These are phyloP conservation scores for Ganoderma resinaceum DNA, from an alignment of 1,284 basidiomycete species.

Conservation along the genomic window DNA sequence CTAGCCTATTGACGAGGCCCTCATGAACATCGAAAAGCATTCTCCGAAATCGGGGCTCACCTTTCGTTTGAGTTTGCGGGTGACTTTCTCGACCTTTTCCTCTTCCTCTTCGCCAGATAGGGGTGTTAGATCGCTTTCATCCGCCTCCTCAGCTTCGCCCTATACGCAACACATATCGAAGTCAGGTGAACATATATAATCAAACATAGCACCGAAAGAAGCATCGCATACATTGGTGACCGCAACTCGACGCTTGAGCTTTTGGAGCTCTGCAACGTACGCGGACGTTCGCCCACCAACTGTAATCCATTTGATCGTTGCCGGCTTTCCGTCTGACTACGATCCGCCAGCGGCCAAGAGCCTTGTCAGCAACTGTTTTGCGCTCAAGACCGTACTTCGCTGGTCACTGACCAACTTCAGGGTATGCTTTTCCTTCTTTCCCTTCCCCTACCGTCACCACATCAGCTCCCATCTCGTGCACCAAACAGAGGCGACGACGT, in stretches of 20 bases:
- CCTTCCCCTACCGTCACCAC: conserved; percentile 25
- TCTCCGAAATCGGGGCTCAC: conserved; percentile 2
- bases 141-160: conserved; percentile 21
- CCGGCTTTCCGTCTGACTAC: conserved; percentile 73
- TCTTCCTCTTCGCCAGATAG: conserved; percentile 37
- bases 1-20: conserved; percentile 8
- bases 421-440: conserved; percentile 59
- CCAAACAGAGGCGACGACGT: conserved; percentile 21
- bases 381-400: not conserved
- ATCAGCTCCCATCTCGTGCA: conserved; percentile 16
- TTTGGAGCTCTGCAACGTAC: conserved; percentile 73
- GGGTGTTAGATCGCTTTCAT: conserved; percentile 44
- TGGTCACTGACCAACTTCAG: conserved; percentile 57
- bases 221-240: not conserved
- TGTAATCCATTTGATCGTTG: conserved; percentile 80
- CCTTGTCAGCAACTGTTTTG: not conserved
- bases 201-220: not conserved
- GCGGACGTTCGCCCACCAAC: conserved; percentile 86
- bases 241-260: conserved; percentile 34
- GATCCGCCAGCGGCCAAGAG: not conserved
- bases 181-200: not conserved
- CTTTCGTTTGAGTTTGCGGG: conserved; percentile 34
- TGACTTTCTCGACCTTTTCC: conserved; percentile 19
- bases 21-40: not conserved
- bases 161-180: not conserved